Percentiles rank a stretch among this genome's conserved stretches.
Evolutionary conservation across 2,329 filamentous ascomycete species (phyloP).

Genomic region (Hymenoscyphus salicellus): DNA sequence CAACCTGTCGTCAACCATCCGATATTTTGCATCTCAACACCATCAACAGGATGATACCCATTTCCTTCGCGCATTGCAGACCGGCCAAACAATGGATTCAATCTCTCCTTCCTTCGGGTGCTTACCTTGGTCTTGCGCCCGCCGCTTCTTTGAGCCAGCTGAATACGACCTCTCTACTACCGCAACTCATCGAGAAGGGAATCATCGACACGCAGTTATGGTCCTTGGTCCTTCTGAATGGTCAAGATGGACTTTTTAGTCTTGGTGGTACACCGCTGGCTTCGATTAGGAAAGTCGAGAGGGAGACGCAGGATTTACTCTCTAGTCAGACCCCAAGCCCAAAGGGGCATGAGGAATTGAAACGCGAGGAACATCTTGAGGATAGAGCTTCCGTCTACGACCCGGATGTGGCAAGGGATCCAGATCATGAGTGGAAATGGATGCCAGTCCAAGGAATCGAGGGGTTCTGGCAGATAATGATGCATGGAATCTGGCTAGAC

Average conservation of each 20-base stretch:
- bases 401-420: slow-evolving; percentile 14
- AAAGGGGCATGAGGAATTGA: slow-evolving; percentile 11
- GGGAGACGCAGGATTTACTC: slow-evolving; percentile 13
- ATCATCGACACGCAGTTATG: slow-evolving; percentile 21
- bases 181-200: slow-evolving; percentile 21
- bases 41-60: slow-evolving; percentile 12
- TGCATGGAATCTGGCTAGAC: slow-evolving; percentile 26
- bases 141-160: slow-evolving; percentile 20
- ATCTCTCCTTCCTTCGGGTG: slow-evolving; percentile 21
- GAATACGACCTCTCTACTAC: slow-evolving; percentile 17
- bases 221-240: slow-evolving; percentile 26
- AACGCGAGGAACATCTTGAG: slow-evolving; percentile 8
- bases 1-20: slow-evolving; percentile 20
- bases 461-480: slow-evolving; percentile 27
- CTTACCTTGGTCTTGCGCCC: slow-evolving; percentile 24
- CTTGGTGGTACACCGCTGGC: slow-evolving; percentile 22
- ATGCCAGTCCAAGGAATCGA: slow-evolving; percentile 26
- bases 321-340: neutral
- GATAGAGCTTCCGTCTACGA: neutral
- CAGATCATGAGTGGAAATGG: slow-evolving; percentile 25
- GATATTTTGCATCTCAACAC: slow-evolving; percentile 21
- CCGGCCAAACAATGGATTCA: slow-evolving; percentile 24
- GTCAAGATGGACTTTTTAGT: slow-evolving; percentile 24
- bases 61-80: slow-evolving; percentile 27
- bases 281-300: slow-evolving; percentile 14